A percentile compares a stretch with the other conserved stretches of the same genome.
These are phyloP conservation scores for Passalora sequoiae DNA, from an alignment of 2,329 filamentous ascomycete genomes.

Conservation along the genomic window DNA sequence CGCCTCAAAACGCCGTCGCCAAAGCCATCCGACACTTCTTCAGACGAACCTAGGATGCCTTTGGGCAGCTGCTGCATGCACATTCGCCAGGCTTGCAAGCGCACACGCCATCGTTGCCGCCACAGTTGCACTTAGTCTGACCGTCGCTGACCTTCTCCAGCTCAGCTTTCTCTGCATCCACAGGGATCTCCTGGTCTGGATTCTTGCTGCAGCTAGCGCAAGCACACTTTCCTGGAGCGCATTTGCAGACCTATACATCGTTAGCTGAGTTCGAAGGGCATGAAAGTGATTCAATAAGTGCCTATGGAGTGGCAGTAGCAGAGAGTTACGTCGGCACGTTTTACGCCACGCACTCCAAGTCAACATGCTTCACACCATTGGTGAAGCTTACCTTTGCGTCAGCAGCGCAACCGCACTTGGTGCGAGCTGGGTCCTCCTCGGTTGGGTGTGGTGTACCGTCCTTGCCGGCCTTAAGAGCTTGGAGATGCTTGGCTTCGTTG, in stretches of 20 bases:
- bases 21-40: background rate
- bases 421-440: constrained; percentile 36
- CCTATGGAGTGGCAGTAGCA: too few relatives aligned
- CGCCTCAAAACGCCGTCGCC: background rate
- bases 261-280: too few relatives aligned
- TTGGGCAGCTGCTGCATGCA: constrained; percentile 45
- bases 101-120: constrained; percentile 41
- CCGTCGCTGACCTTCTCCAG: constrained; percentile 43
- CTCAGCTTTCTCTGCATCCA: constrained; percentile 31
- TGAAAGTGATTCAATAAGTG: too few relatives aligned
- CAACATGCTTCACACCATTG: too few relatives aligned
- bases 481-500: constrained; percentile 79
- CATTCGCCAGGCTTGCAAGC: constrained; percentile 46
- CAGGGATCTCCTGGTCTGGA: constrained; percentile 30
- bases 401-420: constrained; percentile 44
- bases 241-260: constrained; percentile 41
- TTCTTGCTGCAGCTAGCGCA: constrained; percentile 46
- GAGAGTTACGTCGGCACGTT: too few relatives aligned
- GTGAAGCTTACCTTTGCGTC: too few relatives aligned
- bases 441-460: constrained; percentile 39
- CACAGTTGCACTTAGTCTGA: constrained; percentile 49
- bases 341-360: too few relatives aligned
- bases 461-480: constrained; percentile 70
- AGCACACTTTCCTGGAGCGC: constrained; percentile 43
- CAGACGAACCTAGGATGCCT: constrained; percentile 29